A percentile compares a stretch with the other conserved stretches of the same genome.
These are phyloP conservation scores for Neocucurbitaria cava DNA, from an alignment of 2,329 filamentous ascomycete genomes.

Conservation along the genomic window DNA sequence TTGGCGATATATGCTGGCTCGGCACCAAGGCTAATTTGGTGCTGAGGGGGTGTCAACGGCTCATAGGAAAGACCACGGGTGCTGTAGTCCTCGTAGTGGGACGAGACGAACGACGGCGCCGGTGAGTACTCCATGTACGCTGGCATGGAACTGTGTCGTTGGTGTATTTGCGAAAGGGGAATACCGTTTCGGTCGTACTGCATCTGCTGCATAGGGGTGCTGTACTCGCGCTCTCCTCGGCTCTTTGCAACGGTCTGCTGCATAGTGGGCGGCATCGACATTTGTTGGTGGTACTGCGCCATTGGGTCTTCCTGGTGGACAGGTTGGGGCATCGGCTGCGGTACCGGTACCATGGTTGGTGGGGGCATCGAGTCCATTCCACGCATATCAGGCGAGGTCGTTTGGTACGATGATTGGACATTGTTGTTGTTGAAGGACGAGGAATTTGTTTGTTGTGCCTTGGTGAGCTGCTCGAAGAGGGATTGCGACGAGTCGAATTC, in stretches of 20 bases:
- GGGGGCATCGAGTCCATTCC: constrained; percentile 94
- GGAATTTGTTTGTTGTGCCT: constrained; percentile 97
- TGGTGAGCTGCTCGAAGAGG: constrained; percentile 98
- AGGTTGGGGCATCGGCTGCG: constrained; percentile 35
- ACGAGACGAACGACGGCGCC: constrained; percentile 97
- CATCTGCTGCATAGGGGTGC: constrained; percentile 73
- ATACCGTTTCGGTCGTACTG: constrained; percentile 94
- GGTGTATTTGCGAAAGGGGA: constrained; percentile 80
- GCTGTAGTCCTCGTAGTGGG: constrained; percentile 97
- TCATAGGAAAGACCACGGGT: constrained; percentile 95
- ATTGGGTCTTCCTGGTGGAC: constrained; percentile 69
- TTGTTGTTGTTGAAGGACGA: constrained; percentile 87
- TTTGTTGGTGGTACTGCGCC: constrained; percentile 75
- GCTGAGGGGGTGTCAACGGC: constrained; percentile 94
- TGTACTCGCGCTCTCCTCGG: constrained; percentile 85
- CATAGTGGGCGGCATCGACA: constrained; percentile 74
- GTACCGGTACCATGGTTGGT: constrained; percentile 75
- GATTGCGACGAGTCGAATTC: constrained; percentile 99
- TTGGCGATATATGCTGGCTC: constrained; percentile 98
- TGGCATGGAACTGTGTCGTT: constrained; percentile 98
- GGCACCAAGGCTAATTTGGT: constrained; percentile 77
- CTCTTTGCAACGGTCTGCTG: constrained; percentile 78
- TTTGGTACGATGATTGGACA: constrained; percentile 72
- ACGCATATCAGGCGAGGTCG: constrained; percentile 86
- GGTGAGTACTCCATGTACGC: constrained; percentile 98